A percentile compares a stretch with the other conserved stretches of the same genome.
These are phyloP conservation scores for Phytophthora syringae DNA, from an alignment of 352 stramenopile genomes.

Conservation along the genomic window DNA sequence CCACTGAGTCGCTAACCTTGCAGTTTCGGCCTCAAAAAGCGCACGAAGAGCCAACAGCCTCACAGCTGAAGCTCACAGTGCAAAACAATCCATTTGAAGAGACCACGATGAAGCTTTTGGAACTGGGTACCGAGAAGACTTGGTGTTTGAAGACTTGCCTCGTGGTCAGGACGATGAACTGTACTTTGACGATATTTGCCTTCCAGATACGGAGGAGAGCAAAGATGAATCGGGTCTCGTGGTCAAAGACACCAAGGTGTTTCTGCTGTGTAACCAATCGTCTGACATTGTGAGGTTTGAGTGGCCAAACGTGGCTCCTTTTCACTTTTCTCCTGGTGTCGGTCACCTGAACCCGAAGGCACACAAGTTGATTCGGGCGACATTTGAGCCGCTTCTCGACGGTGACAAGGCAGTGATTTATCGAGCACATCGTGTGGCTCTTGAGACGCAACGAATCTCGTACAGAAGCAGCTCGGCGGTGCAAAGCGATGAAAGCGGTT, in stretches of 20 bases:
- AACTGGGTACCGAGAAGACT: constrained; percentile 81
- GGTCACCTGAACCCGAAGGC: constrained; percentile 72
- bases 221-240: background rate
- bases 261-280: constrained; percentile 81
- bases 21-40: constrained; percentile 86
- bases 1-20: constrained; percentile 64
- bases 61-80: constrained; percentile 83
- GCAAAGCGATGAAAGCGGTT: constrained; percentile 49
- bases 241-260: constrained; percentile 63
- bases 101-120: constrained; percentile 76
- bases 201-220: constrained; percentile 32
- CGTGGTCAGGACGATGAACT: constrained; percentile 77
- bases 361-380: constrained; percentile 77
- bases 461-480: constrained; percentile 36
- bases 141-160: constrained; percentile 90
- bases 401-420: constrained; percentile 43
- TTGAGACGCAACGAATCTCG: constrained; percentile 65
- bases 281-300: constrained; percentile 70
- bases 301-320: constrained; percentile 60
- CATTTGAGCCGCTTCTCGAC: constrained; percentile 54
- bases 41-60: constrained; percentile 64
- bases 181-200: constrained; percentile 87
- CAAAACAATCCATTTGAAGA: constrained; percentile 94
- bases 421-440: constrained; percentile 39
- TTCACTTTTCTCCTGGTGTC: constrained; percentile 74